Conservation (phyloP, 345 rosid species). For the Trapa bicornis region DNA sequence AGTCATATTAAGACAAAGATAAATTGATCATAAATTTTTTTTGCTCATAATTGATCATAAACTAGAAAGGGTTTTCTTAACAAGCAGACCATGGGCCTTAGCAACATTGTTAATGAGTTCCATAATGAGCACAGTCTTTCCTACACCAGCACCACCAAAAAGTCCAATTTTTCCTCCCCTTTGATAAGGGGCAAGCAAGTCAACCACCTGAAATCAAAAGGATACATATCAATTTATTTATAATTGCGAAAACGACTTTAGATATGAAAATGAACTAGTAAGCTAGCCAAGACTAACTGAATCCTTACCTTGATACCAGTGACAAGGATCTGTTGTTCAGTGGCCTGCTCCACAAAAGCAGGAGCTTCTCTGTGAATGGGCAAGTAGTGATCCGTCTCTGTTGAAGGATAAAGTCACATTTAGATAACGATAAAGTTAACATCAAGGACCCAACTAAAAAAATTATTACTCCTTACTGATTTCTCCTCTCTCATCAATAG, state of each 20-base stretch:
- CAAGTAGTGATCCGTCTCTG: slow-evolving; percentile 80
- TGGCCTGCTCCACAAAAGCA: slow-evolving; percentile 81
- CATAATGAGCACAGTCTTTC: slow-evolving; percentile 97
- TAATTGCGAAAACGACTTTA: not conserved
- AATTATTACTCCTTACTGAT: slow-evolving; percentile 39
- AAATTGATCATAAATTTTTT: not conserved
- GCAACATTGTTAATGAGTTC: slow-evolving; percentile 97
- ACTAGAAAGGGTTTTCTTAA: not conserved
- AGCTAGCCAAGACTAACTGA: not conserved
- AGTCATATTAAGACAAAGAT: not conserved
- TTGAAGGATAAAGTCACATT: not conserved
- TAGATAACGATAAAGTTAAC: not conserved
- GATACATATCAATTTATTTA: not conserved
- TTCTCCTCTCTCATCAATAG: slow-evolving; percentile 82
- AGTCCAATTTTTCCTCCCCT: slow-evolving; percentile 99
- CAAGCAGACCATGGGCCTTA: slow-evolving; percentile 73
- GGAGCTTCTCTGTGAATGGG: slow-evolving; percentile 99
- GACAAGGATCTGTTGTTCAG: slow-evolving; percentile 87
- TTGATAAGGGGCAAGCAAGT: slow-evolving; percentile 97
- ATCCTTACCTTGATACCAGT: slow-evolving; percentile 85
- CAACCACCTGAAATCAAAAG: slow-evolving; percentile 50
- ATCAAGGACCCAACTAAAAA: no score
- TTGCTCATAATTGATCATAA: not conserved
- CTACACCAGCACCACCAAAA: slow-evolving; percentile 99
- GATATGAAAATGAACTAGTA: not conserved